Percentiles rank a stretch among this genome's conserved stretches.
Evolutionary conservation across 78 protist species (phyloP).

Genomic region (Bigelowiella natans): DNA sequence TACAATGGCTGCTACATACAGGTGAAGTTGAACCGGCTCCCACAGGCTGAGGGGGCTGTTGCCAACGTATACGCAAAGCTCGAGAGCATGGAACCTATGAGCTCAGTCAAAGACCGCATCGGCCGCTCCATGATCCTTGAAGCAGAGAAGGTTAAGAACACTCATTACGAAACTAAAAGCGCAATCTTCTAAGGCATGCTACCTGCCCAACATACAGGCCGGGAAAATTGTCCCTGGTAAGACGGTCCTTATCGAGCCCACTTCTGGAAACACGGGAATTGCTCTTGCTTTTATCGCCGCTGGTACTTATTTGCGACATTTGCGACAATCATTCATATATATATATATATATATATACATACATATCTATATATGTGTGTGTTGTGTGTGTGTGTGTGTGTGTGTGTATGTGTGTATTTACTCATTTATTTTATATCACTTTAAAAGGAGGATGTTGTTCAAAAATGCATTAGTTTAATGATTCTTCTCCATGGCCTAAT

Average conservation of each 20-base stretch:
- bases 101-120: conserved; percentile 77
- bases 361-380: neutral
- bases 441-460: too few species aligned
- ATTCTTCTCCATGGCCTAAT: too few species aligned
- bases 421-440: too few species aligned
- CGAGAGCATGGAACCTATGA: conserved; percentile 88
- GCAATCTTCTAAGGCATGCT: too few species aligned
- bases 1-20: too few species aligned
- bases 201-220: neutral
- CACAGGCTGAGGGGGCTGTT: neutral
- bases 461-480: too few species aligned
- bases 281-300: conserved; percentile 32
- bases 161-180: too few species aligned
- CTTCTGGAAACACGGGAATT: conserved; percentile 45
- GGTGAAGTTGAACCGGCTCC: neutral
- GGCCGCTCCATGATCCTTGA: conserved; percentile 18
- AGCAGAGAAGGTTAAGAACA: conserved; percentile 25
- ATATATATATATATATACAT: too few species aligned
- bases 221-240: conserved; percentile 79
- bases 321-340: too few species aligned
- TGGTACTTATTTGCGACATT: too few species aligned
- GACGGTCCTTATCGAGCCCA: conserved; percentile 29
- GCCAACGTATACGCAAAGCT: conserved; percentile 59
- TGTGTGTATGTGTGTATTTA: too few species aligned
- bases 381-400: too few species aligned